Evolutionary conservation across 306 rosid species (phyloP).

Genomic region (Lathyrus oleraceus): DNA sequence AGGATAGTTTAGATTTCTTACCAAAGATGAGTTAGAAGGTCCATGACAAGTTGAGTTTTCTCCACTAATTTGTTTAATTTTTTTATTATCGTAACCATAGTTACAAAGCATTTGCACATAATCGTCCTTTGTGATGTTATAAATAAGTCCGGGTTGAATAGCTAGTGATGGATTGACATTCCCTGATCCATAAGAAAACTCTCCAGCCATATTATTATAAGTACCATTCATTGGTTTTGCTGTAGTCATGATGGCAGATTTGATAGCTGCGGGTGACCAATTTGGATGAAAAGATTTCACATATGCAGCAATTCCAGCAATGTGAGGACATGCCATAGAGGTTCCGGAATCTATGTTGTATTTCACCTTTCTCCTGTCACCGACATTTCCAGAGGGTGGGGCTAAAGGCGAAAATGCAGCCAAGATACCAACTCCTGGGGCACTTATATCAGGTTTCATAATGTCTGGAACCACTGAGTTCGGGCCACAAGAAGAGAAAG

Average conservation of each 20-base stretch:
- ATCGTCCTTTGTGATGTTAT: too few relatives aligned
- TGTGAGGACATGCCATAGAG: too few relatives aligned
- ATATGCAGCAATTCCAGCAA: too few relatives aligned
- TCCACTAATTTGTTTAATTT: neutral
- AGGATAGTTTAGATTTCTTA: slow-evolving; percentile 1
- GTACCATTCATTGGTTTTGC: too few relatives aligned
- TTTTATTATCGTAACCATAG: neutral
- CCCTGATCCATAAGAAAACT: too few relatives aligned
- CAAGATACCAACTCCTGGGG: neutral
- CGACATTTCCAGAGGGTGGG: neutral
- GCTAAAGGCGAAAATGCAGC: neutral
- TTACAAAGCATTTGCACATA: slow-evolving; percentile 22
- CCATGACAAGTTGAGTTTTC: neutral
- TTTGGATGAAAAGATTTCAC: too few relatives aligned
- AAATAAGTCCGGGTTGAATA: too few relatives aligned
- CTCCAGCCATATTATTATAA: too few relatives aligned
- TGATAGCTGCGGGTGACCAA: too few relatives aligned
- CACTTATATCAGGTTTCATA: slow-evolving; percentile 24
- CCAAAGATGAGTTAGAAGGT: neutral
- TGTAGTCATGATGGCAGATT: too few relatives aligned
- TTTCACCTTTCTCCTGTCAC: neutral
- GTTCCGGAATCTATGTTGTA: too few relatives aligned
- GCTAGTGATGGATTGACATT: too few relatives aligned
- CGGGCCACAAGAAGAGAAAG: neutral
- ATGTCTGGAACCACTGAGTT: neutral